Evolutionary conservation across 2,329 filamentous ascomycete genomes (phyloP), one percentile per base, ranked within the genome.

Genomic region (Colletotrichum navitas): DNA sequence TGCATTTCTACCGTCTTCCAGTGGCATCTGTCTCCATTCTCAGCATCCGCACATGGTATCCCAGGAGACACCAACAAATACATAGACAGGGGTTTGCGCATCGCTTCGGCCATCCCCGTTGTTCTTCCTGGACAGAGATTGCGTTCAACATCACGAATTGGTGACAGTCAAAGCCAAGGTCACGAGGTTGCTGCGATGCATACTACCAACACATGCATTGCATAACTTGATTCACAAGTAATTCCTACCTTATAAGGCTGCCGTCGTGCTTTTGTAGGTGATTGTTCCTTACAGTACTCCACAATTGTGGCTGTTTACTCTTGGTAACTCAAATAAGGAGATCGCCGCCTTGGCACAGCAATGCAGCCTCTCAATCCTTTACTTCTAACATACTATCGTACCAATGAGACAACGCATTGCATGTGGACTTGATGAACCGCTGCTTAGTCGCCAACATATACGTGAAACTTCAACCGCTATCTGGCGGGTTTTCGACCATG

Each of bases 1-100:
- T 68, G 66, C 73, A 76, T 75, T 82, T 82, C 81, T 76, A 82
- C 77, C 73, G 74, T 77, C 76, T 82, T 82, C 81, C 78, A 82
- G 77, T 79, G 75, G 77, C 74, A 74, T 81, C 80, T 66, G 63
- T 74, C 71, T 41, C 60, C 66, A 64, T 60, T 72, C 59, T 47
- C 65, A 72, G 60, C 69, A 72, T 72, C 69, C 69, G 47, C 69
- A 72, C 69, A 69, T 72, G 69, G 69, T 41, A 68, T 64, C 52
- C 64, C 24, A 6, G 68, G 34, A 58, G 62, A 62, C 58, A 49
- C n/a, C 26, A 29, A 36, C 58, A 58, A 41, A 34, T 36, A 34
- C 51, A 68, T 36, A 34, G 56, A 68, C 58, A 51, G 26, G 64
- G 58, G 39, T 58, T 63, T 18, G 66, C 14, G 11, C 45, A 39